phyloP scores from a whole-genome alignment of 2,329 filamentous ascomycete genomes.

The Trematosphaeria pertusa region DNA sequence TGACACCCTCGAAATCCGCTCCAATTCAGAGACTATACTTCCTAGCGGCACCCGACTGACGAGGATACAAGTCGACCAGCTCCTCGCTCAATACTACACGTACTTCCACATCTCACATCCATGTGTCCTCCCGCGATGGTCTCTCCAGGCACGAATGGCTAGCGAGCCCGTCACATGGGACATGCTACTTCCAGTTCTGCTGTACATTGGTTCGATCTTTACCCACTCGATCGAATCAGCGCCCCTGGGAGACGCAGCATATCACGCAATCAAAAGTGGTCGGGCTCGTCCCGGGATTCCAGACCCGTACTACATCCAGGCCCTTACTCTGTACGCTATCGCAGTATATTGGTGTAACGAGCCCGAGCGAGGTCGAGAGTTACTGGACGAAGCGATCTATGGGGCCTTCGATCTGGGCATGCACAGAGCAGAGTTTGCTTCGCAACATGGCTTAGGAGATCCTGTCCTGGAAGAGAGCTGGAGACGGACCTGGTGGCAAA shows the following conservation, averaged over 20 bases:
- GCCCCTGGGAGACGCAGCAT: conserved; percentile 39
- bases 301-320: conserved; percentile 69
- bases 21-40: conserved; percentile 1
- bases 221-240: conserved; percentile 50
- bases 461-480: conserved; percentile 78
- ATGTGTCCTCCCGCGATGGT: conserved; percentile 26
- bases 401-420: conserved; percentile 80
- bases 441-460: conserved; percentile 65
- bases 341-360: conserved; percentile 76
- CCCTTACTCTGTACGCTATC: conserved; percentile 75
- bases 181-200: conserved; percentile 53
- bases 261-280: conserved; percentile 14
- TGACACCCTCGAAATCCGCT: conserved; percentile 12
- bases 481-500: conserved; percentile 86
- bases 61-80: conserved; percentile 16
- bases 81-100: conserved; percentile 25
- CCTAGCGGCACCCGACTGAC: conserved; percentile 2
- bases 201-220: conserved; percentile 62
- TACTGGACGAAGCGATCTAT: conserved; percentile 71
- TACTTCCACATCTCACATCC: conserved; percentile 30
- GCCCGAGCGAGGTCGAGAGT: conserved; percentile 68
- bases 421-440: conserved; percentile 71
- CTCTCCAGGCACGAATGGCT: conserved; percentile 12
- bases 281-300: conserved; percentile 9
- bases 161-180: conserved; percentile 8